Conservation (phyloP, 1,284 basidiomycete genomes). For the Ceratobasidium sp. region DNA sequence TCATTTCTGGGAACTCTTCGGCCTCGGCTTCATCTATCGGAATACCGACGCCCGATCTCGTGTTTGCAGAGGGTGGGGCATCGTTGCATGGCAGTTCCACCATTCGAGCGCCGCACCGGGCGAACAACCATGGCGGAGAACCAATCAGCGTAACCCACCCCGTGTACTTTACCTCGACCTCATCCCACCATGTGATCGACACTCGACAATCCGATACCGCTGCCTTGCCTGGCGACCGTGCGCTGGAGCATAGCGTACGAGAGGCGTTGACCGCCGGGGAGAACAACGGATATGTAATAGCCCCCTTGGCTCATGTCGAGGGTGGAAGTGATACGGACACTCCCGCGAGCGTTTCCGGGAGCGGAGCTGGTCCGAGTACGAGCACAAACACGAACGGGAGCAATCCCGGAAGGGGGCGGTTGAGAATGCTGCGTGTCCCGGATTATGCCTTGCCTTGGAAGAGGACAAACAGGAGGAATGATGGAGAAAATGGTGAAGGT, state of each 20-base stretch:
- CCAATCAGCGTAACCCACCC: conserved; percentile 33
- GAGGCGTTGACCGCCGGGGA: conserved; percentile 24
- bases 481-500: not conserved
- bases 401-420: conserved; percentile 6
- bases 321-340: conserved; percentile 28
- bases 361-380: not conserved
- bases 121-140: not conserved
- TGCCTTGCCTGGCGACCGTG: conserved; percentile 21
- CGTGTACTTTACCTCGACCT: conserved; percentile 31
- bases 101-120: conserved; percentile 8
- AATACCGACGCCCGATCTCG: conserved; percentile 71
- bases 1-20: conserved; percentile 67
- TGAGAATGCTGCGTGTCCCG: conserved; percentile 27
- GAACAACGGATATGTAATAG: not conserved
- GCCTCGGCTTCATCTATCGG: conserved; percentile 58
- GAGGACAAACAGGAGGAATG: conserved; percentile 5
- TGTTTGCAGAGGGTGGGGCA: conserved; percentile 72
- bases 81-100: conserved; percentile 16
- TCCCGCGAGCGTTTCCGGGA: conserved; percentile 8
- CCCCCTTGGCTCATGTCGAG: not conserved
- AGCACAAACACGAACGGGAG: not conserved
- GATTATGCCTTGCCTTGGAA: conserved; percentile 35
- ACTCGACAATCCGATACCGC: conserved; percentile 14
- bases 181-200: conserved; percentile 26
- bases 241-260: conserved; percentile 32